These are phyloP conservation scores for Miscanthus lutarioriparius DNA, from an alignment of 176 grass and related monocot genomes.

Conservation along the genomic window DNA sequence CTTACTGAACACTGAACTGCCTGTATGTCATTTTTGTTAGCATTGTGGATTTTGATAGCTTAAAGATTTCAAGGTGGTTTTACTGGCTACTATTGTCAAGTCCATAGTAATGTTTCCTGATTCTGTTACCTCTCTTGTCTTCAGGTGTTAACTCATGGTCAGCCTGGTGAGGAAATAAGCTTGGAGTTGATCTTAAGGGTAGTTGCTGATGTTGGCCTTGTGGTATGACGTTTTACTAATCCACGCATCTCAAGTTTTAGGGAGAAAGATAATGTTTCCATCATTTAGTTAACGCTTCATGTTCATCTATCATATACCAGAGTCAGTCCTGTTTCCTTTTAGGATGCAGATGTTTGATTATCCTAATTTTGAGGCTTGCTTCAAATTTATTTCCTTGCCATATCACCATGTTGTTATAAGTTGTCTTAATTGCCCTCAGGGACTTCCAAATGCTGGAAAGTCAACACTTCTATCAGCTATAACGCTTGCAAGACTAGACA, in stretches of 20 bases:
- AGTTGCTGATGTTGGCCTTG: conserved; percentile 98
- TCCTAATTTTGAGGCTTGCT: neutral
- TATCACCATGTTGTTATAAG: neutral
- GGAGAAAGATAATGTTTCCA: neutral
- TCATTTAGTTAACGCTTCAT: conserved; percentile 10
- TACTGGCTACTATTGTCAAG: neutral
- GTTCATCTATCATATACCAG: neutral
- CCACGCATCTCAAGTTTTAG: neutral
- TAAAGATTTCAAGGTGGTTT: conserved; percentile 21
- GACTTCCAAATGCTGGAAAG: conserved; percentile 99
- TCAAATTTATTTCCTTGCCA: conserved; percentile 12
- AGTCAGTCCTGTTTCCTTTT: conserved; percentile 21
- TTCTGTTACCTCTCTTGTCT: conserved; percentile 4
- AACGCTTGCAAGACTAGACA: conserved; percentile 94
- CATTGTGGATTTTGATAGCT: conserved; percentile 4
- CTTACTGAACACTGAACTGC: neutral
- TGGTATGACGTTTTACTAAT: conserved; percentile 55
- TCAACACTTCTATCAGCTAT: conserved; percentile 93
- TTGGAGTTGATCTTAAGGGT: conserved; percentile 92
- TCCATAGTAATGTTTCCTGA: neutral
- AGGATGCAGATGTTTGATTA: neutral
- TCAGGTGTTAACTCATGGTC: conserved; percentile 89
- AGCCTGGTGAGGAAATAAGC: conserved; percentile 84
- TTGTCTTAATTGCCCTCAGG: conserved; percentile 43
- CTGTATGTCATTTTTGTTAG: neutral